These are phyloP conservation scores for Metschnikowia matae DNA, from an alignment of 805 yeast species.

Conservation along the genomic window DNA sequence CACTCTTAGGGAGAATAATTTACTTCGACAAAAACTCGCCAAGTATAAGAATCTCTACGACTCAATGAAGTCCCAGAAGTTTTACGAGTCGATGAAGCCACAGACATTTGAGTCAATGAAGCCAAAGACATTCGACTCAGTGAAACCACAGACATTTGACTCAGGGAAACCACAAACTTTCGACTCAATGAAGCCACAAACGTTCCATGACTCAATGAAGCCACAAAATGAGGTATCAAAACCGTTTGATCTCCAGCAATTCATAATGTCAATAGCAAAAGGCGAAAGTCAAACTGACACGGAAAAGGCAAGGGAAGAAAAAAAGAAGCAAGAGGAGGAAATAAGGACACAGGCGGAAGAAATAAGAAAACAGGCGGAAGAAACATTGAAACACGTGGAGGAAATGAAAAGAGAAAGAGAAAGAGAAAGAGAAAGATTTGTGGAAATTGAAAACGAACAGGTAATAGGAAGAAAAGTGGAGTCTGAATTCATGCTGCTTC, in stretches of 20 bases:
- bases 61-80: conserved; percentile 7
- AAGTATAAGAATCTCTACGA: conserved; percentile 35
- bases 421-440: neutral
- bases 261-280: neutral
- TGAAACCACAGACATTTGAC: neutral
- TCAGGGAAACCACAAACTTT: neutral
- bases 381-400: no score
- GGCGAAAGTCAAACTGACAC: neutral
- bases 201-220: no score
- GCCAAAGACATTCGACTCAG: neutral
- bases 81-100: neutral
- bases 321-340: neutral
- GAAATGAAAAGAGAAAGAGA: neutral
- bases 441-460: neutral
- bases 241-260: no score
- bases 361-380: no score
- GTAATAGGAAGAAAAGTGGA: neutral
- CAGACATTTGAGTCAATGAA: neutral
- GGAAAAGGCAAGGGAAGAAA: neutral
- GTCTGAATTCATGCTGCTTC: neutral
- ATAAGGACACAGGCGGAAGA: no score
- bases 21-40: conserved; percentile 30
- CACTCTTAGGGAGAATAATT: conserved; percentile 24
- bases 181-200: neutral
- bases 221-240: neutral